A percentile compares a stretch with the other conserved stretches of the same genome.
phyloP scores from a whole-genome alignment of 768 basidiomycete species.

The Suillus bovinus region DNA sequence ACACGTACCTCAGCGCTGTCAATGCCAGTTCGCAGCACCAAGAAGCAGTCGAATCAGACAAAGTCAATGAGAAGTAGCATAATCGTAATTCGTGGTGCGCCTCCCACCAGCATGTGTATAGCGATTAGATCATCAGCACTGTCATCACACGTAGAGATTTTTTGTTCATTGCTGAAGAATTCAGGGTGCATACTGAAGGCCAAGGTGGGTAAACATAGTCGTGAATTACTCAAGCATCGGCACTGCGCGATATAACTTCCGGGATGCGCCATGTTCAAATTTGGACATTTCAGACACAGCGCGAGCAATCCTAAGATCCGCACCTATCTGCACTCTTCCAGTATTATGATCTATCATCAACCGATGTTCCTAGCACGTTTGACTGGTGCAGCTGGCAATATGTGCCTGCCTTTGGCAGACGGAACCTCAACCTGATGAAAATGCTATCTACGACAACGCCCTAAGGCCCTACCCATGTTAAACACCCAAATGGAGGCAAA shows the following conservation, averaged over 20 bases:
- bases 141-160: neutral
- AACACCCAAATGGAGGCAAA: too few relatives aligned
- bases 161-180: neutral
- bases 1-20: slow-evolving; percentile 62
- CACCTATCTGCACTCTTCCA: neutral
- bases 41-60: neutral
- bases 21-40: slow-evolving; percentile 37
- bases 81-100: neutral
- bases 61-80: slow-evolving; percentile 2
- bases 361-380: neutral
- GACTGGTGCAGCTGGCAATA: too few relatives aligned
- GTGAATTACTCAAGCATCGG: neutral
- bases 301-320: neutral
- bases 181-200: neutral
- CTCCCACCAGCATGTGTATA: slow-evolving; percentile 4
- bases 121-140: neutral
- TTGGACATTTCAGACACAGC: neutral
- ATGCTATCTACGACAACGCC: too few relatives aligned
- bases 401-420: too few relatives aligned
- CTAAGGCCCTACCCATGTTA: too few relatives aligned
- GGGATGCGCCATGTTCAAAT: neutral
- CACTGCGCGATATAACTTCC: neutral
- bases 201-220: neutral
- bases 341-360: neutral
- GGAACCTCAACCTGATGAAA: too few relatives aligned